phyloP scores from a whole-genome alignment of 768 basidiomycete species.

The Lentinus brumalis region DNA sequence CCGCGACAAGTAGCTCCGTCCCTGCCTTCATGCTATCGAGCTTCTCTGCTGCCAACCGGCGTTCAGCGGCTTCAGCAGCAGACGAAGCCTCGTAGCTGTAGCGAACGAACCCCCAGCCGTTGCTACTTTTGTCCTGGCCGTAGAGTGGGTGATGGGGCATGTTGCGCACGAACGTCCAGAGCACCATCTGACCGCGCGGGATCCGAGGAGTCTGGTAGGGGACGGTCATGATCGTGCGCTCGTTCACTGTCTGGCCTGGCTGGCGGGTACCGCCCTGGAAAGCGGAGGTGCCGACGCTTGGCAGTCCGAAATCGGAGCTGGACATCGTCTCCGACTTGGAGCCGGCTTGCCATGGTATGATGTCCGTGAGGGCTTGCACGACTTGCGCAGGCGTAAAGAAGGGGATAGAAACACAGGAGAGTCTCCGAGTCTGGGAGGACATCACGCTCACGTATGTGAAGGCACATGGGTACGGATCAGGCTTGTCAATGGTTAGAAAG shows the following conservation, averaged over 20 bases:
- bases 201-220: background rate
- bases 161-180: constrained; percentile 24
- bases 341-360: constrained; percentile 1
- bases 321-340: background rate
- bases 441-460: constrained; percentile 22
- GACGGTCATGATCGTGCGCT: background rate
- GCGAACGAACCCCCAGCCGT: constrained; percentile 2
- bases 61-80: too few relatives aligned
- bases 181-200: background rate
- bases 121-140: too few relatives aligned
- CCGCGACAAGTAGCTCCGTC: too few relatives aligned
- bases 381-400: constrained; percentile 31
- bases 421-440: background rate
- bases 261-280: constrained; percentile 20
- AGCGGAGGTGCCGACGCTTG: constrained; percentile 6
- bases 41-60: too few relatives aligned
- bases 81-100: constrained; percentile 1
- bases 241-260: background rate
- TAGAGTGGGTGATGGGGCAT: background rate
- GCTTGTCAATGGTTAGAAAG: constrained; percentile 20
- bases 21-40: too few relatives aligned
- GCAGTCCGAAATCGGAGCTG: background rate
- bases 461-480: constrained; percentile 18
- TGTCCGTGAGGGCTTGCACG: constrained; percentile 25
- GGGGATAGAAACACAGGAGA: constrained; percentile 22